Percentiles rank a stretch among this genome's conserved stretches.
These are phyloP conservation scores for Rhododendron griersonianum DNA, from an alignment of 148 eudicot genomes.

Conservation along the genomic window DNA sequence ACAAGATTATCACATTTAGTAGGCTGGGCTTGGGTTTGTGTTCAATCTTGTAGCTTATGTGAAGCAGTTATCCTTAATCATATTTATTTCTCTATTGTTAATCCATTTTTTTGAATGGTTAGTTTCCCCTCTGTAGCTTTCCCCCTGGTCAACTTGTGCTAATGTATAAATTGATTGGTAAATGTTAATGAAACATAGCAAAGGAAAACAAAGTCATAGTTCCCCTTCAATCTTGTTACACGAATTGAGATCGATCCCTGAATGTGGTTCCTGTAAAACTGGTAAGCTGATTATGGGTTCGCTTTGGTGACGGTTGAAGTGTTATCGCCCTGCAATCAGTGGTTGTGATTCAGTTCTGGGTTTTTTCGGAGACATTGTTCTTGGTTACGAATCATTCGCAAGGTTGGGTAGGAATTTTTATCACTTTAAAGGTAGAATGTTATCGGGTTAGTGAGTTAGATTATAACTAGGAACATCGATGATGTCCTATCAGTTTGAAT, in stretches of 20 bases:
- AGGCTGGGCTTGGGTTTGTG: constrained; percentile 5
- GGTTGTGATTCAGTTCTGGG: neutral
- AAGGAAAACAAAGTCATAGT: neutral
- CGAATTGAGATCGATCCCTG: neutral
- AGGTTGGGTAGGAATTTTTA: neutral
- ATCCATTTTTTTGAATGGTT: neutral
- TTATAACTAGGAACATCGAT: no score
- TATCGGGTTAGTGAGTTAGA: no score
- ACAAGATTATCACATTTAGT: neutral
- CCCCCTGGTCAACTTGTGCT: neutral
- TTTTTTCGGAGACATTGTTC: neutral
- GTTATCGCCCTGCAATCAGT: neutral
- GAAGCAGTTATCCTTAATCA: neutral
- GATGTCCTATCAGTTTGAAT: neutral
- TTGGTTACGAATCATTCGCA: neutral
- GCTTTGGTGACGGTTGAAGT: neutral
- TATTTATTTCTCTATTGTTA: neutral
- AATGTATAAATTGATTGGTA: neutral
- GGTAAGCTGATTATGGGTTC: neutral
- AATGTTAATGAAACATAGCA: neutral
- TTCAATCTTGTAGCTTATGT: neutral
- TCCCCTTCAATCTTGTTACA: neutral
- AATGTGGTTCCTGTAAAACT: neutral
- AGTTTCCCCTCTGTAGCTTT: neutral
- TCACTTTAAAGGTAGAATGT: neutral